Evolutionary conservation across 2,329 filamentous ascomycete species (phyloP).

Genomic region (Aspergillus glaucus): DNA sequence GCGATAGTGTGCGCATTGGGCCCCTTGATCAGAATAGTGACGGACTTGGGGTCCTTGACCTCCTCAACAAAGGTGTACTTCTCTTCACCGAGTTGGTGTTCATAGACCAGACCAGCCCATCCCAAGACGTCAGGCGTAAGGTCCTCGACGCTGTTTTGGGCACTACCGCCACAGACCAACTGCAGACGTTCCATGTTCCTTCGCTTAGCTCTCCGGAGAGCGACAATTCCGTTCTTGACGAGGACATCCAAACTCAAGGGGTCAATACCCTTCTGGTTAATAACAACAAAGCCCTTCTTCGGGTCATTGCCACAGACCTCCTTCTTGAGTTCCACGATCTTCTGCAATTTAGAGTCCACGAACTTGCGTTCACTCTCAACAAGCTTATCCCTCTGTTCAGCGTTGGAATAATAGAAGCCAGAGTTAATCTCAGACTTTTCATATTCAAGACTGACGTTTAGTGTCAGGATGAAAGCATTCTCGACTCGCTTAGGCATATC

Average conservation of each 20-base stretch:
- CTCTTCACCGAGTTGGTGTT: slow-evolving; percentile 95
- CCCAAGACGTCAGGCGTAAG: slow-evolving; percentile 80
- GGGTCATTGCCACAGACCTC: slow-evolving; percentile 88
- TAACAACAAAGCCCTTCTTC: slow-evolving; percentile 93
- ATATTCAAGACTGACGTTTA: slow-evolving; percentile 96
- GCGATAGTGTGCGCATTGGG: slow-evolving; percentile 95
- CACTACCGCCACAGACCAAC: slow-evolving; percentile 80
- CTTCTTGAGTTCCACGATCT: slow-evolving; percentile 97
- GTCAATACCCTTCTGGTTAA: slow-evolving; percentile 99
- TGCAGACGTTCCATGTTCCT: slow-evolving; percentile 99
- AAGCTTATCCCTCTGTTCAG: slow-evolving; percentile 94
- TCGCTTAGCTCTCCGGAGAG: slow-evolving; percentile 87
- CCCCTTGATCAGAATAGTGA: slow-evolving; percentile 95
- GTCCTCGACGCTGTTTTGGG: slow-evolving; percentile 96
- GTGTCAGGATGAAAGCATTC: slow-evolving; percentile 88
- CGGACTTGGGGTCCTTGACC: slow-evolving; percentile 96
- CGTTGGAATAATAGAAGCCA: slow-evolving; percentile 95
- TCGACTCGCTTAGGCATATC: slow-evolving; percentile 97
- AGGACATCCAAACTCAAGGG: slow-evolving; percentile 91
- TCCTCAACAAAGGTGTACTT: slow-evolving; percentile 99
- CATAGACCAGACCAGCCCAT: slow-evolving; percentile 94
- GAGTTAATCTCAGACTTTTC: slow-evolving; percentile 99
- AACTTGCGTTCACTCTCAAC: slow-evolving; percentile 95
- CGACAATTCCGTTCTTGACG: slow-evolving; percentile 96
- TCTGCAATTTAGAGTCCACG: slow-evolving; percentile 91